Conservation (phyloP, 2,329 filamentous ascomycete species). For the Fusarium sp. region DNA sequence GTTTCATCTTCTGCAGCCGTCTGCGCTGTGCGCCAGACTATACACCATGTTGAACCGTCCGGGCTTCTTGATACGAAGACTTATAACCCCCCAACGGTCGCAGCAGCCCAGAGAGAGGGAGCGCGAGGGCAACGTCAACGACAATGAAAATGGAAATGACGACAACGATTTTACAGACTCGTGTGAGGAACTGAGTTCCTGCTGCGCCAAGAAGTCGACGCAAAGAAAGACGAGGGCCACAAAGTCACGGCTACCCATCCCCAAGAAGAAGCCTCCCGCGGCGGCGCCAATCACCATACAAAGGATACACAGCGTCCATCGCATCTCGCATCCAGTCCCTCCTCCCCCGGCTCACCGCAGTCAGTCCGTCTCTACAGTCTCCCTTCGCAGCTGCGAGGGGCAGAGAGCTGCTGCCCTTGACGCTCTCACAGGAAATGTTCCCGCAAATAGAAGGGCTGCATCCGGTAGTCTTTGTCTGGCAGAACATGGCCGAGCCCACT, state of each 20-base stretch:
- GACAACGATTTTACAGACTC: constrained; percentile 26
- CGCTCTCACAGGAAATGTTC: constrained; percentile 40
- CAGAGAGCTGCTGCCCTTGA: constrained; percentile 46
- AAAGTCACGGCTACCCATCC: constrained; percentile 38
- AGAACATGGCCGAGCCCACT: constrained; percentile 34
- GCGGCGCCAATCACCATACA: constrained; percentile 45
- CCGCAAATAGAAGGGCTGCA: constrained; percentile 40
- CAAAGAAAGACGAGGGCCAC: constrained; percentile 27
- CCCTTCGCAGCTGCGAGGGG: constrained; percentile 56
- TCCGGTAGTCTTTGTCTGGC: constrained; percentile 48
- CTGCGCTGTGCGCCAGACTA: constrained; percentile 20
- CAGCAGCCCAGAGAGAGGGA: constrained; percentile 1
- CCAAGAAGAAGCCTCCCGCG: constrained; percentile 28
- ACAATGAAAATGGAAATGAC: constrained; percentile 20
- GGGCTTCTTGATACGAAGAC: constrained; percentile 38
- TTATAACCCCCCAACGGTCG: constrained; percentile 36
- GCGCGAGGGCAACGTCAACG: background rate
- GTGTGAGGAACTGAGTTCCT: constrained; percentile 35
- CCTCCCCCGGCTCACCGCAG: constrained; percentile 50
- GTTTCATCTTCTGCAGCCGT: constrained; percentile 21
- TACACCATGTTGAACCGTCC: constrained; percentile 36
- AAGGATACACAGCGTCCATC: constrained; percentile 51
- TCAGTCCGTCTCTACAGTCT: constrained; percentile 53
- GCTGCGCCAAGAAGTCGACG: constrained; percentile 26
- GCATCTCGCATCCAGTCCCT: constrained; percentile 50